A percentile compares a stretch with the other conserved stretches of the same genome.
These are phyloP conservation scores for Cymbomonas tetramitiformis DNA, from an alignment of 139 green algal genomes.

Conservation along the genomic window DNA sequence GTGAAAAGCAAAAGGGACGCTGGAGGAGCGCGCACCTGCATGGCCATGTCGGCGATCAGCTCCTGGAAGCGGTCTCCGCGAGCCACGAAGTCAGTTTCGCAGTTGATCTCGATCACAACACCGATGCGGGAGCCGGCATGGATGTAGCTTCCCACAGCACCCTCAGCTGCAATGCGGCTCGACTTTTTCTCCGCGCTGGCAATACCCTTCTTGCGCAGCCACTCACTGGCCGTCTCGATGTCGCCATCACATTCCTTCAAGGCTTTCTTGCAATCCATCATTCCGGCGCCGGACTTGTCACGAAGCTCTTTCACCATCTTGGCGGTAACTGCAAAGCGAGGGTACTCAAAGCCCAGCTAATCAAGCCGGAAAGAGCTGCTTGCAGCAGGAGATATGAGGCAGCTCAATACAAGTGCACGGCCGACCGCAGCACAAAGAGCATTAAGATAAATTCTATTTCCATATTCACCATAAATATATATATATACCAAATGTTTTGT, in stretches of 20 bases:
- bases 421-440: no score
- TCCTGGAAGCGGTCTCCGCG: slow-evolving; percentile 70
- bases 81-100: slow-evolving; percentile 97
- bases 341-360: no score
- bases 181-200: slow-evolving; percentile 92
- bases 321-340: no score
- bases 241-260: slow-evolving; percentile 60
- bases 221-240: slow-evolving; percentile 62
- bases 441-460: no score
- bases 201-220: slow-evolving; percentile 85
- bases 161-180: slow-evolving; percentile 71
- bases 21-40: slow-evolving; percentile 33
- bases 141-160: slow-evolving; percentile 74
- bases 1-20: no score
- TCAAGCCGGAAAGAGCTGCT: no score
- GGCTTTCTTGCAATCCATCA: slow-evolving; percentile 99
- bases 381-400: no score
- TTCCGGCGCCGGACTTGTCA: slow-evolving; percentile 73
- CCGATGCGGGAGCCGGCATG: slow-evolving; percentile 66
- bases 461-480: no score
- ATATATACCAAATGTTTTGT: no score
- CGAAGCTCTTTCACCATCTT: slow-evolving; percentile 71
- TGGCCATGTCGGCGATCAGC: slow-evolving; percentile 63
- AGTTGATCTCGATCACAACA: slow-evolving; percentile 62
- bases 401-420: no score